Base-by-base conservation (phyloP, 2,329 filamentous ascomycete genomes). In the Fusarium beomiforme region DNA sequence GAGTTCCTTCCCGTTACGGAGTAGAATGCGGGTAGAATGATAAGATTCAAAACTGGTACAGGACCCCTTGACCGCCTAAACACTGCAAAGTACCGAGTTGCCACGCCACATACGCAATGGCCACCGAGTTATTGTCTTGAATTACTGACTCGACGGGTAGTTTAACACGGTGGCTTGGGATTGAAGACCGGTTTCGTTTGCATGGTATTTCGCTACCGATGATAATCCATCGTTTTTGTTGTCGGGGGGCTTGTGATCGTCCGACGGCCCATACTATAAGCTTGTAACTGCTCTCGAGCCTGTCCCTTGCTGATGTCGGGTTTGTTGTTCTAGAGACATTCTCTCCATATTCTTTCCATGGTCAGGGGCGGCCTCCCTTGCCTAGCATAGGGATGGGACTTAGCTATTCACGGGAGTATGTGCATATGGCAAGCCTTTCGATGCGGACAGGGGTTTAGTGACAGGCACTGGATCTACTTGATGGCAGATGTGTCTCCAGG, bases 401-500 rank as follows among this genome's bases (percentile, higher is more conserved):
- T 60, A 44, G 57, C 58, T 63, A 43, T 36, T 47, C 43, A 21
- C 69, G 69, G 69, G 69, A 71, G 69, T 64, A 60, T 64, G 69
- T 71, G 69, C 69, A 67, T 57, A 53, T 44, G 64, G 60, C 68
- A 71, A 69, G 69, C 68, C 68, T 60, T 58, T 51, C 21, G 14
- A 36, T 12, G 16, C 33, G 33, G 31, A 21, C 47, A 51, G 47
- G 47, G 47, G 47, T 51, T 51, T 31, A 51, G 31, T 21, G 24
- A 12, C 31, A 24, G 29, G 11, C 23, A 24, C 23, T 51, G 17
- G 21, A n/a, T 36, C 17, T 23, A 21, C n/a, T 36, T 37, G 36
- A 21, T 50, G 23, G 23, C 23, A 33, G 36, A 16, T 4, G 9
- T 36, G 31, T 10, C 26, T 37, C 24, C 17, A 36, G 47, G 47